phyloP scores from a whole-genome alignment of 495 filamentous ascomycete genomes.

The Terfezia claveryi region DNA sequence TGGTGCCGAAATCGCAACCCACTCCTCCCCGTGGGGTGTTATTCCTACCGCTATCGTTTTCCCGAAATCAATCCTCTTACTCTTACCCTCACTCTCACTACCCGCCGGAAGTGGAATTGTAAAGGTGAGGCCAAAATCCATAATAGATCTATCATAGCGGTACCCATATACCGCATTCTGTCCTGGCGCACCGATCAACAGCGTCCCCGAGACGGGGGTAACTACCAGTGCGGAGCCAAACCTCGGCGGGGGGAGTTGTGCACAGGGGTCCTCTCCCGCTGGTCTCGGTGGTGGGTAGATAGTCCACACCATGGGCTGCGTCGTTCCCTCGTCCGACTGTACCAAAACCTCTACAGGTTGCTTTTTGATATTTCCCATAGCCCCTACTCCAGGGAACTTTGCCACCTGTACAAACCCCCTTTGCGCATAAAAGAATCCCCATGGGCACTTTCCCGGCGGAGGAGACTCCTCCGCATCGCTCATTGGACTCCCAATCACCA shows the following conservation, averaged over 20 bases:
- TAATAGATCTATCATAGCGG: background rate
- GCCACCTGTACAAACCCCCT: background rate
- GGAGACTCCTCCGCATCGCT: slow-evolving; percentile 3
- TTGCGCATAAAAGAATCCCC: no score
- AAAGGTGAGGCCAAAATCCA: background rate
- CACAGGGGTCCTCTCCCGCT: background rate
- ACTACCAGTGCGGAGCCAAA: slow-evolving; percentile 8
- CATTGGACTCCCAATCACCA: slow-evolving; percentile 4
- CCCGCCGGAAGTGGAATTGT: background rate
- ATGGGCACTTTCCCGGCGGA: slow-evolving; percentile 2
- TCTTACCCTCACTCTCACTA: background rate
- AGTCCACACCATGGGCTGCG: background rate
- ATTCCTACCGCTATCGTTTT: background rate
- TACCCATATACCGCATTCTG: slow-evolving; percentile 6
- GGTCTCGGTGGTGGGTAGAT: background rate
- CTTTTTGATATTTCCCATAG: slow-evolving; percentile 1
- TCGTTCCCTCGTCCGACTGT: background rate
- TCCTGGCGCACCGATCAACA: slow-evolving; percentile 13
- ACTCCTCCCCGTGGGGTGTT: slow-evolving; percentile 1
- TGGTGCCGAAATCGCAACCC: slow-evolving; percentile 5
- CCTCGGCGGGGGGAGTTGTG: slow-evolving; percentile 1
- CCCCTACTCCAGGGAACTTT: slow-evolving; percentile 7
- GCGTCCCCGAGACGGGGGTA: background rate
- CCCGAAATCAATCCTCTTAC: slow-evolving; percentile 4
- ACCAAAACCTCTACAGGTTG: no score